These are phyloP conservation scores for Blastomyces silverae DNA, from an alignment of 2,329 filamentous ascomycete species.

Conservation along the genomic window DNA sequence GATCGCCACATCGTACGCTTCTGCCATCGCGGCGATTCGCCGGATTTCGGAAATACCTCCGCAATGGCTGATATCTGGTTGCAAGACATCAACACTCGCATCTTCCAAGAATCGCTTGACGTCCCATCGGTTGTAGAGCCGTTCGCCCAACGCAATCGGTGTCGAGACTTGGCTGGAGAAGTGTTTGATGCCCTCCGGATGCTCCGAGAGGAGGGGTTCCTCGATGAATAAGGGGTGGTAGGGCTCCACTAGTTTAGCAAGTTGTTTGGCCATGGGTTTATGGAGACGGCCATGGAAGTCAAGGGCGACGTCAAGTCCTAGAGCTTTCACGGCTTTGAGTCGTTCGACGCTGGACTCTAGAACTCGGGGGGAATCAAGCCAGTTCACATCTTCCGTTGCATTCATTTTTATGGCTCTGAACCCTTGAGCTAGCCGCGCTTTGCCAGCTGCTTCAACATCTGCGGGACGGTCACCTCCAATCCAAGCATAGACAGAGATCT, in stretches of 20 bases:
- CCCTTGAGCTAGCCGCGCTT: constrained; percentile 37
- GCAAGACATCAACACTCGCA: constrained; percentile 61
- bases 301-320: constrained; percentile 65
- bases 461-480: constrained; percentile 66
- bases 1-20: constrained; percentile 65
- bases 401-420: constrained; percentile 63
- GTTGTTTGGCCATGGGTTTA: constrained; percentile 73
- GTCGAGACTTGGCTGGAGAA: constrained; percentile 51
- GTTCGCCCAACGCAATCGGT: constrained; percentile 66
- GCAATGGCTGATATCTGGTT: constrained; percentile 65
- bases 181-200: constrained; percentile 58
- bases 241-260: constrained; percentile 60
- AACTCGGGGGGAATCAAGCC: constrained; percentile 64
- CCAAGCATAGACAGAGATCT: constrained; percentile 68
- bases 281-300: constrained; percentile 74
- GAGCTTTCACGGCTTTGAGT: constrained; percentile 59
- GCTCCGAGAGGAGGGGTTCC: constrained; percentile 64
- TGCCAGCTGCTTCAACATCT: constrained; percentile 58
- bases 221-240: constrained; percentile 69
- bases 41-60: constrained; percentile 67
- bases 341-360: constrained; percentile 60
- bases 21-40: constrained; percentile 63
- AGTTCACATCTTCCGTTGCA: constrained; percentile 66
- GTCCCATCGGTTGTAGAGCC: constrained; percentile 66
- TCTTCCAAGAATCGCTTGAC: constrained; percentile 64